Evolutionary conservation across 2,329 filamentous ascomycete species (phyloP).

Genomic region (Helminthosporium solani): DNA sequence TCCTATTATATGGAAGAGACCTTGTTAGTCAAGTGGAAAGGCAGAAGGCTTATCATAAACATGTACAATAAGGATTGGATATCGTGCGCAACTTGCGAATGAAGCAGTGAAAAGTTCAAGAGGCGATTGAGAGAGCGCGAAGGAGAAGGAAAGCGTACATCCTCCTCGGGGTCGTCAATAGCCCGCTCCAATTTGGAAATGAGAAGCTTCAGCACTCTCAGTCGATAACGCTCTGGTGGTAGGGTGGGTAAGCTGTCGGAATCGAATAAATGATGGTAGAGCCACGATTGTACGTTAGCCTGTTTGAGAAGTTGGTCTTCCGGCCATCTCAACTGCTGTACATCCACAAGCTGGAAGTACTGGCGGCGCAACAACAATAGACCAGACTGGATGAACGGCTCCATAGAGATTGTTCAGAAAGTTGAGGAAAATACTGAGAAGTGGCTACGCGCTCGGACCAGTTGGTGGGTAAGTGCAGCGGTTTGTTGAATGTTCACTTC

Average conservation of each 20-base stretch:
- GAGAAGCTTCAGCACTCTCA: constrained; percentile 72
- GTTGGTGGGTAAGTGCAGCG: no score
- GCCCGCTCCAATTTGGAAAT: constrained; percentile 68
- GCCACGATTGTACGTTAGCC: constrained; percentile 62
- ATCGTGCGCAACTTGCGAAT: neutral
- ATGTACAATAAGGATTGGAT: neutral
- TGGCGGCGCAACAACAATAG: constrained; percentile 63
- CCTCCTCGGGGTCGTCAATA: constrained; percentile 78
- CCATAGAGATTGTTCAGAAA: neutral
- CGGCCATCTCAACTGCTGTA: constrained; percentile 63
- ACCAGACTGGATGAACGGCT: constrained; percentile 5
- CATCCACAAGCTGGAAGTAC: constrained; percentile 74
- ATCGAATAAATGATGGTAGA: constrained; percentile 69
- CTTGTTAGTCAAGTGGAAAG: constrained; percentile 25
- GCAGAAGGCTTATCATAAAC: neutral
- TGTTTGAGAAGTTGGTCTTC: constrained; percentile 58
- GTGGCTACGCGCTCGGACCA: neutral
- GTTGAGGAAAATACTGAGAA: neutral
- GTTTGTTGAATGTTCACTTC: no score
- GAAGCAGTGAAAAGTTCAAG: neutral
- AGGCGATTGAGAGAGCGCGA: neutral
- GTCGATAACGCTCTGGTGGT: constrained; percentile 69
- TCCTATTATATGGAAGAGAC: constrained; percentile 57
- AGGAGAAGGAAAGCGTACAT: constrained; percentile 64
- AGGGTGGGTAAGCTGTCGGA: constrained; percentile 55